A percentile compares a stretch with the other conserved stretches of the same genome.
Evolutionary conservation across 2,329 filamentous ascomycete species (phyloP).

Genomic region (Amesomyces nigricolor): DNA sequence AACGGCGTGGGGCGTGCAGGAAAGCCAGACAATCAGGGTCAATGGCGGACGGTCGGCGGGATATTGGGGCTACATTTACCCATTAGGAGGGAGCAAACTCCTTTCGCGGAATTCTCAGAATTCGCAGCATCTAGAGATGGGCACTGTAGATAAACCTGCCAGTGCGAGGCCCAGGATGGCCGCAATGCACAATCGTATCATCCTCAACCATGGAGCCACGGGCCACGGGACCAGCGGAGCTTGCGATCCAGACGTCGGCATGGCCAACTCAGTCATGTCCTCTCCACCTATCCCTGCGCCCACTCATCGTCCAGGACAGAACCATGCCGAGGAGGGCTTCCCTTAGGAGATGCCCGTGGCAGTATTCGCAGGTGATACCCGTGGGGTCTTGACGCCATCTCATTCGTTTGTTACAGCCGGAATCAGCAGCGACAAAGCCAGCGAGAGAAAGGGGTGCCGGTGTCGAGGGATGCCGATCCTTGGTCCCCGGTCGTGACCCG

Average conservation of each 20-base stretch:
- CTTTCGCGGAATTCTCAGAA: conserved; percentile 22
- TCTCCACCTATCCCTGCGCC: not conserved
- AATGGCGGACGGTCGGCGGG: conserved; percentile 9
- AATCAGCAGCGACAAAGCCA: conserved; percentile 2
- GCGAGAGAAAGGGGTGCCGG: conserved; percentile 7
- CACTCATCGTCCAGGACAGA: conserved; percentile 1
- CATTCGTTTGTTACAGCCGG: conserved; percentile 33
- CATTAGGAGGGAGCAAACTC: conserved; percentile 31
- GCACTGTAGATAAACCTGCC: conserved; percentile 28
- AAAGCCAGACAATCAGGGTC: not conserved
- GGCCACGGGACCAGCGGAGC: not conserved
- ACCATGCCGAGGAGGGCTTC: conserved; percentile 9
- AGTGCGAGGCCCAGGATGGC: conserved; percentile 14
- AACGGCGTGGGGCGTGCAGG: not conserved
- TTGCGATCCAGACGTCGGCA: conserved; percentile 2
- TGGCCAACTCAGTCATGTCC: not conserved
- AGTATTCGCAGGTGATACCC: conserved; percentile 27
- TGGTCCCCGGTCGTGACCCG: conserved; percentile 11
- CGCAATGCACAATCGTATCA: conserved; percentile 10
- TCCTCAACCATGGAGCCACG: not conserved
- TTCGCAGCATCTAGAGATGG: conserved; percentile 27
- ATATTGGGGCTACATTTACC: conserved; percentile 27
- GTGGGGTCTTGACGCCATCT: conserved; percentile 35
- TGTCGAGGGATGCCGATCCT: conserved; percentile 17
- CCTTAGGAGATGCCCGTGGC: not conserved